Base-by-base conservation (phyloP, 345 rosid species). In the Syzygium aqueum region DNA sequence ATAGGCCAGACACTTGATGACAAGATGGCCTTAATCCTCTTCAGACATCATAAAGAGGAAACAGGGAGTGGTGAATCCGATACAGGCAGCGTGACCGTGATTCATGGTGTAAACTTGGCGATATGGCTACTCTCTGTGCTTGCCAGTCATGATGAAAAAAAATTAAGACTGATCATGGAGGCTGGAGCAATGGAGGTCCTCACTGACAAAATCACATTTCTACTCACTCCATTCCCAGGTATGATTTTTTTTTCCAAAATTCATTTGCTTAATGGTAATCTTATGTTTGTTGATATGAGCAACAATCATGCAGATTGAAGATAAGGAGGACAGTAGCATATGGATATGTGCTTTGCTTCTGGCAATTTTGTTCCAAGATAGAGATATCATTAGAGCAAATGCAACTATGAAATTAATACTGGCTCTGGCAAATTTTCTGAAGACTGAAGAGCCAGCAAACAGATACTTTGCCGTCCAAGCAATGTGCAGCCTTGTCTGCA, bases 401-500 rank as follows among this genome's bases (percentile, higher is more conserved):
- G 97, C 95, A 85, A 95, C 99, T 59, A 95, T 95, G 98, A 95
- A 95, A 90, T 91, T 98, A 77, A 92, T 95, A 90, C 99, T 99
- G 30, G 94, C 90, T 84, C 96, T 97, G 77, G 94, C 98, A 85
- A 96, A 94, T 91, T 92, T 97, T 86, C 88, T 95, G 90, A 97
- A 96, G 95, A 95, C 98, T 87, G 99, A 96, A 90, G 98, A 96
- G 87, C 91, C 90, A 5, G 94, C 98, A 85, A 94, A 95, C 90
- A 94, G 96, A 92, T 97, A 95, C 91, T 97, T 97, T 93, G 98
- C 98, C 88, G 99, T 98, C 49, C 98, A 97, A 93, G 98, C 98
- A 53, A 84, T 95, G 53, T 93, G 98, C 65, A 96, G 98, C 92
- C 93, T 97, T 84, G 99, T 97, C 87, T 95, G 99, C 89, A 97